Conservation (phyloP, 495 filamentous ascomycete species). For the Bathelium albidoporum region DNA sequence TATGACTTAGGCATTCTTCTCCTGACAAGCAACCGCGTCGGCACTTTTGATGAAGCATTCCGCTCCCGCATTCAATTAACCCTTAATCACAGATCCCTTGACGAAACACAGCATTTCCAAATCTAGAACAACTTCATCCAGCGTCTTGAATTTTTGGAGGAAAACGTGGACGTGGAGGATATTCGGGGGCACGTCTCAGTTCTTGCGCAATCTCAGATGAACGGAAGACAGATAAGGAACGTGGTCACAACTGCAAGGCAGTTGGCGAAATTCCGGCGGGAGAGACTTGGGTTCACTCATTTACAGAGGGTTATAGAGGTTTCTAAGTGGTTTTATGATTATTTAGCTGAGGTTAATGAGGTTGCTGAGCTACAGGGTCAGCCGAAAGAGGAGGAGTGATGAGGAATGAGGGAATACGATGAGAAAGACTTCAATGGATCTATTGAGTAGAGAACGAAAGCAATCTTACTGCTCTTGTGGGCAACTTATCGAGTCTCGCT, state of each 20-base stretch:
- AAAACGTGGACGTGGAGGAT: neutral
- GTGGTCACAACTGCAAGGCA: neutral
- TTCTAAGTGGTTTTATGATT: neutral
- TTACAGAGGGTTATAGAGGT: neutral
- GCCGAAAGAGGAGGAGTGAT: no score
- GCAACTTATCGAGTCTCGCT: no score
- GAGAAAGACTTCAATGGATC: no score
- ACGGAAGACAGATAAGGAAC: conserved; percentile 6
- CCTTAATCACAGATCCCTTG: conserved; percentile 35
- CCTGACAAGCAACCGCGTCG: conserved; percentile 14
- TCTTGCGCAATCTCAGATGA: neutral
- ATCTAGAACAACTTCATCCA: conserved; percentile 8
- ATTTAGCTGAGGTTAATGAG: neutral
- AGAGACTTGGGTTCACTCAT: neutral
- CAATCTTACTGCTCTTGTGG: no score
- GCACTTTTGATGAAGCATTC: conserved; percentile 38
- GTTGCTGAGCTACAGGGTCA: no score
- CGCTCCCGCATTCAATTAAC: conserved; percentile 37
- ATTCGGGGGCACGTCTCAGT: neutral
- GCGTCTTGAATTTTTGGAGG: neutral
- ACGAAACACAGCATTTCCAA: neutral
- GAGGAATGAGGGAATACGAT: no score
- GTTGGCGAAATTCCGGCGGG: neutral
- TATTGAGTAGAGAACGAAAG: no score
- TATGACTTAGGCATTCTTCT: conserved; percentile 11